Percentiles rank a stretch among this genome's conserved stretches.
Evolutionary conservation across 495 filamentous ascomycete genomes (phyloP).

Genomic region (Rhypophila decipiens): DNA sequence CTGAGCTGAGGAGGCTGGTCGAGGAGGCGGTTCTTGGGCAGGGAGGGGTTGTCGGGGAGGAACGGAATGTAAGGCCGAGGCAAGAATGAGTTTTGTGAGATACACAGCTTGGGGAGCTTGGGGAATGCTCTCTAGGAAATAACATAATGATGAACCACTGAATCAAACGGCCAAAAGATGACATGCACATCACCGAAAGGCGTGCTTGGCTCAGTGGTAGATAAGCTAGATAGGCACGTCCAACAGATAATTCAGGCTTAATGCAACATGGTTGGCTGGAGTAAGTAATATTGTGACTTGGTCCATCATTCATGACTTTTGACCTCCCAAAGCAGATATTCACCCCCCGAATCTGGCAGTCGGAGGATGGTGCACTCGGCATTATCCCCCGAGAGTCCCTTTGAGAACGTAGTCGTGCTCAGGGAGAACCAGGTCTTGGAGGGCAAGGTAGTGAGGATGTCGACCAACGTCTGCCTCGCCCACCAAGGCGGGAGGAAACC

Average conservation of each 20-base stretch:
- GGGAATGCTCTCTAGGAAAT: no score
- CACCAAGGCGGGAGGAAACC: constrained; percentile 46
- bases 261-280: no score
- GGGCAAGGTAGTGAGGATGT: constrained; percentile 33
- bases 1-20: constrained; percentile 60
- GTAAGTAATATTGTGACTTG: no score
- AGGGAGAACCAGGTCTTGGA: constrained; percentile 44
- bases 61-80: constrained; percentile 57
- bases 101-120: background rate
- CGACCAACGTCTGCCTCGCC: constrained; percentile 33
- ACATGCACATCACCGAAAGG: no score
- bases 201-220: no score
- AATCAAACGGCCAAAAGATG: no score
- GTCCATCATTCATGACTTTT: constrained; percentile 39
- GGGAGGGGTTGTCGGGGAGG: constrained; percentile 36
- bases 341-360: constrained; percentile 34
- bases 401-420: constrained; percentile 40
- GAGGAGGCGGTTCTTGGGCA: constrained; percentile 58
- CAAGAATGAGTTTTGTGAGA: constrained; percentile 36
- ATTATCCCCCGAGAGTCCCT: constrained; percentile 32
- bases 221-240: no score
- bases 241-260: no score
- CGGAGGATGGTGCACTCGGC: constrained; percentile 43
- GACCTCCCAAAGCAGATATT: constrained; percentile 52
- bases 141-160: no score